Conservation (phyloP, 306 rosid species). For the Vicia villosa region DNA sequence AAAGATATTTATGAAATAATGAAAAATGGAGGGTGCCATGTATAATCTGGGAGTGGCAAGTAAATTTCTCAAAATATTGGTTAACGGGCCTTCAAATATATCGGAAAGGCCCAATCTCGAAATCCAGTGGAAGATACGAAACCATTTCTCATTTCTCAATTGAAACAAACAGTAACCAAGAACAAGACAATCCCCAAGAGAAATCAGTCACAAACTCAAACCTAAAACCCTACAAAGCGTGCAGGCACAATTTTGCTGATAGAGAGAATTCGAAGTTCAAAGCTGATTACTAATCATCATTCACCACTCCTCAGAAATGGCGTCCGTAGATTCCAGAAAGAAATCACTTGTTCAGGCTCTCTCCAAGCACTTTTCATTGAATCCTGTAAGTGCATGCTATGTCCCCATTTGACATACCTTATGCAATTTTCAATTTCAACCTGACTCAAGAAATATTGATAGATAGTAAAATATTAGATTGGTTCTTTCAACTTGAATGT, state of each 20-base stretch:
- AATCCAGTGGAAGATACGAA: slow-evolving; percentile 2
- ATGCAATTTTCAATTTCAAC: neutral
- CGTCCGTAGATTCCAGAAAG: slow-evolving; percentile 46
- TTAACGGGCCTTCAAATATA: neutral
- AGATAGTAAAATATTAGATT: slow-evolving; percentile 2
- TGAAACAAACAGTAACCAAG: neutral
- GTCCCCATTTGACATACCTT: neutral
- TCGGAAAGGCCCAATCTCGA: neutral
- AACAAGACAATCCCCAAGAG: neutral
- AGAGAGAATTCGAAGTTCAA: slow-evolving; percentile 4
- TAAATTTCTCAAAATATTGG: neutral
- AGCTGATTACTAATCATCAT: slow-evolving; percentile 5
- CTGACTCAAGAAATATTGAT: neutral
- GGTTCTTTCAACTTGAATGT: slow-evolving; percentile 3
- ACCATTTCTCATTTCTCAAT: slow-evolving; percentile 28
- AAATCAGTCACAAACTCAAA: slow-evolving; percentile 1
- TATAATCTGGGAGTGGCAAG: too few species aligned
- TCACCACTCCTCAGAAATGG: slow-evolving; percentile 51
- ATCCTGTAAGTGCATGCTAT: slow-evolving; percentile 55
- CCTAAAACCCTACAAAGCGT: slow-evolving; percentile 35
- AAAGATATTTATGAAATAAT: too few species aligned
- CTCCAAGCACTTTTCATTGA: slow-evolving; percentile 56
- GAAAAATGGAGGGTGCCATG: too few species aligned
- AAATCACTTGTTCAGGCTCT: slow-evolving; percentile 58
- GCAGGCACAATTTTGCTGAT: slow-evolving; percentile 7